Evolutionary conservation across 805 yeast species (phyloP).

Genomic region (Yamadazyma akitaensis): DNA sequence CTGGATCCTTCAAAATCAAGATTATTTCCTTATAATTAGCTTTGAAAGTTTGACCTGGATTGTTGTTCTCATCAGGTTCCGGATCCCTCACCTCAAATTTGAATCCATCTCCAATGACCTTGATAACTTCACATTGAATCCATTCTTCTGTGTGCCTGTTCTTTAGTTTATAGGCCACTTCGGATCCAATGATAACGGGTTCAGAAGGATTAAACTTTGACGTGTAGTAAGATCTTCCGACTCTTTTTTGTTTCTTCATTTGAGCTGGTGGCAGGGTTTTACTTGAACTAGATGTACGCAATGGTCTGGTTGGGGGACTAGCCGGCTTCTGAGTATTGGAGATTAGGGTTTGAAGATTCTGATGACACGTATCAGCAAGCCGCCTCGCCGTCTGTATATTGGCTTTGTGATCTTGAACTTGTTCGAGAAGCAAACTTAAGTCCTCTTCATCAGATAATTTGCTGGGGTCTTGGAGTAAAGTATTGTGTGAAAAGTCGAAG

Average conservation of each 20-base stretch:
- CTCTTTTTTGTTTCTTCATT: constrained; percentile 16
- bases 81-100: constrained; percentile 93
- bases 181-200: constrained; percentile 62
- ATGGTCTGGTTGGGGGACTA: neutral
- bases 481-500: constrained; percentile 41
- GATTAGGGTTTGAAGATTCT: constrained; percentile 48
- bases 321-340: constrained; percentile 21
- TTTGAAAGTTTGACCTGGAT: constrained; percentile 81
- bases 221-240: constrained; percentile 46
- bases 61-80: constrained; percentile 91
- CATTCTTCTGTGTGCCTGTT: constrained; percentile 82
- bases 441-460: constrained; percentile 36
- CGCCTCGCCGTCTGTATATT: constrained; percentile 51
- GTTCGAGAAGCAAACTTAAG: constrained; percentile 37
- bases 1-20: constrained; percentile 52
- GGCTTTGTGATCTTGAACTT: constrained; percentile 50
- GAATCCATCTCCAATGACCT: constrained; percentile 68
- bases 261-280: constrained; percentile 9
- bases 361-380: constrained; percentile 35
- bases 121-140: constrained; percentile 91
- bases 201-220: constrained; percentile 60
- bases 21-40: constrained; percentile 80
- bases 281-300: constrained; percentile 2
- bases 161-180: constrained; percentile 81
- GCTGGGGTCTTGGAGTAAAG: constrained; percentile 13